Base-by-base conservation (phyloP, 23 red algal genomes). In the Pyropia haitanensis region DNA sequence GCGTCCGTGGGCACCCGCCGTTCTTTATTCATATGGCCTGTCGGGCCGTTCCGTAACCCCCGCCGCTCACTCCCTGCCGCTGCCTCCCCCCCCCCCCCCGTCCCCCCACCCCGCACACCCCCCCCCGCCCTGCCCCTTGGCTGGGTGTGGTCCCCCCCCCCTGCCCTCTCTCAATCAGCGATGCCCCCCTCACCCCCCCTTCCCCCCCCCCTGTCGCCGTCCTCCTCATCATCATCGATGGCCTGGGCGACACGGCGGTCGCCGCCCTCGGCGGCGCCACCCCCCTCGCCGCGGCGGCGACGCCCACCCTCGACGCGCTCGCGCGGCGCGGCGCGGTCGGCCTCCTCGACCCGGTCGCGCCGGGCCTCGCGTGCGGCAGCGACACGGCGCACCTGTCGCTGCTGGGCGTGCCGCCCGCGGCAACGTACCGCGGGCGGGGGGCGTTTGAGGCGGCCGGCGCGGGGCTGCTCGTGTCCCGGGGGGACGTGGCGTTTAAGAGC, bases 321-420 rank as follows among this genome's bases (percentile, higher is more conserved):
- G 77, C 77, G 5, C 24, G n/a, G 1, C 18, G 39, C 14, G 77
- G 77, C 1, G 62, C 49, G 31, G 27, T 49, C 18, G 77, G 77
- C 21, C 56, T 81, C 23, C 14, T 81, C 13, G 77, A 81, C 22
- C 77, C 77, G 2, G 77, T 81, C 6, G 23, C 39, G 25, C 66
- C 69, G 32, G 77, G 77, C 21, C 24, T 81, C 14, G 63, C 77
- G 16, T 81, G 77, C 57, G 77, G 77, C 32, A 70, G 61, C 14
- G 77, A 81, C 44, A 81, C 77, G 46, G 77, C 77, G 5, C 77
- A 81, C 49, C 39, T 81, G 51, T 50, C 77, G 24, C 46, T 81
- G 29, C 51, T 81, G 49, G 77, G 77, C 49, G 51, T 39, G 23
- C 28, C 70, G 18, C 77, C 77, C 1, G 18, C 20, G 39, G 50